A percentile compares a stretch with the other conserved stretches of the same genome.
These are phyloP conservation scores for Hyaloperonospora brassicae DNA, from an alignment of 352 stramenopile species.

Conservation along the genomic window DNA sequence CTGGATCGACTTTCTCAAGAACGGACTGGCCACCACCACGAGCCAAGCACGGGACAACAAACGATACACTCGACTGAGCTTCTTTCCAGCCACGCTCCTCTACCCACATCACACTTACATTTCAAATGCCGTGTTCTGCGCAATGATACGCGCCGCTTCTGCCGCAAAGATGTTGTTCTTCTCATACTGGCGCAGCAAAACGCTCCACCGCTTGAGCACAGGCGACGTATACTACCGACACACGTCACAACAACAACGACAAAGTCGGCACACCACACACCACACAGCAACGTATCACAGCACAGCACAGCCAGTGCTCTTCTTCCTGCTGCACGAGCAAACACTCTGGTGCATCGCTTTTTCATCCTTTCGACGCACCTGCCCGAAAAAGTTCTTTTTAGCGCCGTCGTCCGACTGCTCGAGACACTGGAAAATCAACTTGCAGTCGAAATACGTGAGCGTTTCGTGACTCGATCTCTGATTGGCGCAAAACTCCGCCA, in stretches of 20 bases:
- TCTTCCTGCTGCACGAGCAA: not conserved
- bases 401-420: slow-evolving; percentile 50
- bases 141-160: slow-evolving; percentile 60
- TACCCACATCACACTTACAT: slow-evolving; percentile 39
- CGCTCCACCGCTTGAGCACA: slow-evolving; percentile 60
- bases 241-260: not conserved
- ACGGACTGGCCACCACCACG: slow-evolving; percentile 35
- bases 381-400: slow-evolving; percentile 70
- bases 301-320: not conserved
- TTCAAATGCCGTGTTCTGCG: slow-evolving; percentile 70
- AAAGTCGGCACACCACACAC: not conserved
- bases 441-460: slow-evolving; percentile 75
- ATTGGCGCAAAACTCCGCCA: slow-evolving; percentile 41
- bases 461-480: slow-evolving; percentile 41
- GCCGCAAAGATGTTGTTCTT: slow-evolving; percentile 73
- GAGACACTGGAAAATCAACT: slow-evolving; percentile 49
- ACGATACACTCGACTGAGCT: not conserved
- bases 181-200: slow-evolving; percentile 63
- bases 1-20: slow-evolving; percentile 66
- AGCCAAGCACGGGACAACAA: not conserved
- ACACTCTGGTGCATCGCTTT: not conserved
- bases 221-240: slow-evolving; percentile 56
- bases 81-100: not conserved
- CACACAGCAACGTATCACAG: not conserved
- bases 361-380: slow-evolving; percentile 23